These are phyloP conservation scores for Podila minutissima DNA, from an alignment of 192 early-diverging fungal genomes.

Conservation along the genomic window DNA sequence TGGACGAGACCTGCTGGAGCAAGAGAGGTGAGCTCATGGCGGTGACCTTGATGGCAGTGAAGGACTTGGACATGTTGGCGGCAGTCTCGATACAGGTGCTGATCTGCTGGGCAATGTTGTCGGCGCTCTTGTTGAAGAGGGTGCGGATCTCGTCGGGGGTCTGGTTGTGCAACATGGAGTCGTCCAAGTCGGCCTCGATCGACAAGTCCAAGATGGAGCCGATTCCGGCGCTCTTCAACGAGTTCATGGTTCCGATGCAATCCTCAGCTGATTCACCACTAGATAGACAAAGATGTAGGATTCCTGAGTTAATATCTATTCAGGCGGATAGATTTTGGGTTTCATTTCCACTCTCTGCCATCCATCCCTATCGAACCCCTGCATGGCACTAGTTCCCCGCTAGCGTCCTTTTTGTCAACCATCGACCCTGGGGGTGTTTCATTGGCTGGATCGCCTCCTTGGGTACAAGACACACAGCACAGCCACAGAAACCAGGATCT, in stretches of 20 bases:
- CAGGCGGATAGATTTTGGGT: background rate
- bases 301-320: background rate
- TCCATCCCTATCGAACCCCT: background rate
- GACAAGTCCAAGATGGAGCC: slow-evolving; percentile 88
- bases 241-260: slow-evolving; percentile 82
- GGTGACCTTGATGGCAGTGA: slow-evolving; percentile 91
- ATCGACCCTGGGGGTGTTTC: background rate
- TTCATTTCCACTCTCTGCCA: background rate
- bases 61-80: slow-evolving; percentile 67
- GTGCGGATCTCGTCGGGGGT: slow-evolving; percentile 55
- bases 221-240: slow-evolving; percentile 68
- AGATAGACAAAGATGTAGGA: slow-evolving; percentile 33
- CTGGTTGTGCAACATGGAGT: slow-evolving; percentile 53
- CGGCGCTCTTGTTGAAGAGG: slow-evolving; percentile 69
- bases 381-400: background rate
- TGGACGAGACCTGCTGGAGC: slow-evolving; percentile 75
- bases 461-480: background rate
- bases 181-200: slow-evolving; percentile 84
- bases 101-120: slow-evolving; percentile 71
- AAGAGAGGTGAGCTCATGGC: slow-evolving; percentile 80
- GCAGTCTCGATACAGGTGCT: slow-evolving; percentile 79
- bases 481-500: background rate
- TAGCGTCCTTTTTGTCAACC: background rate
- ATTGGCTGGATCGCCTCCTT: background rate
- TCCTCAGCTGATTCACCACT: slow-evolving; percentile 90